These are phyloP conservation scores for Podospora appendiculata DNA, from an alignment of 495 filamentous ascomycete species.

Conservation along the genomic window DNA sequence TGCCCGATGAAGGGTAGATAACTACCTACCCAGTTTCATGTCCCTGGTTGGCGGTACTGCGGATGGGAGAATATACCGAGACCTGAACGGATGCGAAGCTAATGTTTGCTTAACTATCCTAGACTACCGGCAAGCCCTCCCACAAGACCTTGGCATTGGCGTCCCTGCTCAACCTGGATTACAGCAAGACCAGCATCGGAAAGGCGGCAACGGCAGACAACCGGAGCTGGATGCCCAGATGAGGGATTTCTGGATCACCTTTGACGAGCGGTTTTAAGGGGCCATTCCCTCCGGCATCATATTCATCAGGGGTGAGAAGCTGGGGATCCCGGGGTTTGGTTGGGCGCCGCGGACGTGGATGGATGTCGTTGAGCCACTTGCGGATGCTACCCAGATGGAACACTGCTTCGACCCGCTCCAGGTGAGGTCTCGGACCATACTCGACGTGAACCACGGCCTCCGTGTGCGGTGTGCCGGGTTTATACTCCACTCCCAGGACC, in stretches of 20 bases:
- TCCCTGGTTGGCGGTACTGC: too few species aligned
- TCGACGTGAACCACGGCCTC: neutral
- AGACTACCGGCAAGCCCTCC: neutral
- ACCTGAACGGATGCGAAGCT: too few species aligned
- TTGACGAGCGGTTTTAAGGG: neutral
- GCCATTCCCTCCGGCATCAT: neutral
- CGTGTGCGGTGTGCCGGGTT: neutral
- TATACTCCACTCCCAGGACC: neutral
- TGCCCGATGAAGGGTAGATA: neutral
- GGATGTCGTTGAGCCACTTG: too few species aligned
- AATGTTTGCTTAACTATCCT: too few species aligned
- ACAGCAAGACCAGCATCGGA: neutral
- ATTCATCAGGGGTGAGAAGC: neutral
- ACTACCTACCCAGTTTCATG: too few species aligned
- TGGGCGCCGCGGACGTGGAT: neutral
- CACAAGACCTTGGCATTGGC: neutral
- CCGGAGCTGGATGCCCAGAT: neutral
- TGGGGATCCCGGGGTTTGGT: neutral
- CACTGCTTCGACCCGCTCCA: neutral
- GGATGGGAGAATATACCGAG: too few species aligned
- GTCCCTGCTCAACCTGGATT: neutral
- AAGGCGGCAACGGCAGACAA: neutral
- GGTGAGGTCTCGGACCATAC: neutral
- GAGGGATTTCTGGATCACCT: neutral
- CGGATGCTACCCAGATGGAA: too few species aligned